Percentiles rank a stretch among this genome's conserved stretches.
Evolutionary conservation across 2,329 filamentous ascomycete species (phyloP).

Genomic region (Fusarium sp.): DNA sequence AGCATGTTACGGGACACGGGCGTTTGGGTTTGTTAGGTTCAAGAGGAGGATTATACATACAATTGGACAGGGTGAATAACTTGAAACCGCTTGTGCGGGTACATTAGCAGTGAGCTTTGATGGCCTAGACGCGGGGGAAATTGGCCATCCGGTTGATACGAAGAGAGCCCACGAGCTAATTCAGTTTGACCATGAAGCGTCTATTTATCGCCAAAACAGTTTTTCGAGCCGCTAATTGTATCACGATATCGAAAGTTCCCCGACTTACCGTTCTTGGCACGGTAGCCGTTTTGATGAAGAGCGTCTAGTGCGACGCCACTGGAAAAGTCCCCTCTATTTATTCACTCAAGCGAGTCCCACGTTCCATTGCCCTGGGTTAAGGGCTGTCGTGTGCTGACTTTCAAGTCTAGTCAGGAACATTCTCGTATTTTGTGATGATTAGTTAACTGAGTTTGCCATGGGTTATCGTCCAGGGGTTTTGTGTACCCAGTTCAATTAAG

Average conservation of each 20-base stretch:
- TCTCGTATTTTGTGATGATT: constrained; percentile 38
- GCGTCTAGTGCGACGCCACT: constrained; percentile 27
- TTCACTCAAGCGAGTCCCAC: constrained; percentile 5
- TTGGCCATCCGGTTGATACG: constrained; percentile 29
- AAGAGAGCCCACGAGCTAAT: constrained; percentile 6
- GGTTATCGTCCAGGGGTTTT: constrained; percentile 15
- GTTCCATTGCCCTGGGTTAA: constrained; percentile 9
- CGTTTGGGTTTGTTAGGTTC: constrained; percentile 20
- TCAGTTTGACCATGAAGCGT: not conserved
- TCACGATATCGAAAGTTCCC: not conserved
- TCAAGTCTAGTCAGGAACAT: constrained; percentile 31
- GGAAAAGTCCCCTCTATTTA: not conserved
- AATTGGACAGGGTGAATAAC: constrained; percentile 3
- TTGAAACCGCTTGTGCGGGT: not conserved
- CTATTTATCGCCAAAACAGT: not conserved
- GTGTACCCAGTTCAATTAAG: constrained; percentile 2
- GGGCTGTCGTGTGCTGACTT: constrained; percentile 20
- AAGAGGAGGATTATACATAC: constrained; percentile 9
- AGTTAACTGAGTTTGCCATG: constrained; percentile 27
- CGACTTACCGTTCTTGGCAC: constrained; percentile 6
- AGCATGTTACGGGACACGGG: constrained; percentile 12
- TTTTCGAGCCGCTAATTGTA: constrained; percentile 2
- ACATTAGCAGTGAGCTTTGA: not conserved
- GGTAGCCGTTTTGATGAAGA: constrained; percentile 4
- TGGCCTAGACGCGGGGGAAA: constrained; percentile 10